Percentiles rank a stretch among this genome's conserved stretches.
phyloP scores from a whole-genome alignment of 306 rosid species.

The Cicer arietinum region DNA sequence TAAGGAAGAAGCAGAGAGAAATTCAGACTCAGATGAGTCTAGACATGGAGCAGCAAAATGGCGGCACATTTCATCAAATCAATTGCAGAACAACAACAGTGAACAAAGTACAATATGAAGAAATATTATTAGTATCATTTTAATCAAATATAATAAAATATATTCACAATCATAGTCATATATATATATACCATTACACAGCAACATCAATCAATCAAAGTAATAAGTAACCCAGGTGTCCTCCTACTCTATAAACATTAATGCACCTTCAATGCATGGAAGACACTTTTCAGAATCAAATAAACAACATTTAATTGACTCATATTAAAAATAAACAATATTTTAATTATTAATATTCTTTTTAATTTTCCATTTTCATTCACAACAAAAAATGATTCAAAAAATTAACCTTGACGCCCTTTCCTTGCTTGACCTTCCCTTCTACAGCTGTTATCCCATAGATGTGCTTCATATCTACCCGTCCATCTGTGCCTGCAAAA shows the following conservation, averaged over 20 bases:
- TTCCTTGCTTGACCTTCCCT: slow-evolving; percentile 99
- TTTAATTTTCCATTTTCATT: neutral
- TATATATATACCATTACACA: neutral
- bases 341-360: neutral
- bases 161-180: too few relatives aligned
- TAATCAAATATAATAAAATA: neutral
- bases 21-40: slow-evolving; percentile 10
- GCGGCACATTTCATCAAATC: slow-evolving; percentile 96
- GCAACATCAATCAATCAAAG: slow-evolving; percentile 22
- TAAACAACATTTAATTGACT: neutral
- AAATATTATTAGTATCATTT: neutral
- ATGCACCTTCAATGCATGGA: slow-evolving; percentile 65
- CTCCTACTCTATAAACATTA: slow-evolving; percentile 44
- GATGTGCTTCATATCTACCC: slow-evolving; percentile 99
- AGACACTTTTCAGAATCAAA: slow-evolving; percentile 45
- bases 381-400: neutral
- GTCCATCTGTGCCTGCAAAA: slow-evolving; percentile 91
- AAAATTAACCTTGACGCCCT: slow-evolving; percentile 88
- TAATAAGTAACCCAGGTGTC: slow-evolving; percentile 54
- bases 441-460: slow-evolving; percentile 99
- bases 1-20: neutral
- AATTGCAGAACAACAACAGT: slow-evolving; percentile 33
- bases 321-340: neutral
- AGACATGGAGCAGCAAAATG: slow-evolving; percentile 62
- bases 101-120: slow-evolving; percentile 44